phyloP scores from a whole-genome alignment of 345 rosid genomes.

The Acer saccharum region DNA sequence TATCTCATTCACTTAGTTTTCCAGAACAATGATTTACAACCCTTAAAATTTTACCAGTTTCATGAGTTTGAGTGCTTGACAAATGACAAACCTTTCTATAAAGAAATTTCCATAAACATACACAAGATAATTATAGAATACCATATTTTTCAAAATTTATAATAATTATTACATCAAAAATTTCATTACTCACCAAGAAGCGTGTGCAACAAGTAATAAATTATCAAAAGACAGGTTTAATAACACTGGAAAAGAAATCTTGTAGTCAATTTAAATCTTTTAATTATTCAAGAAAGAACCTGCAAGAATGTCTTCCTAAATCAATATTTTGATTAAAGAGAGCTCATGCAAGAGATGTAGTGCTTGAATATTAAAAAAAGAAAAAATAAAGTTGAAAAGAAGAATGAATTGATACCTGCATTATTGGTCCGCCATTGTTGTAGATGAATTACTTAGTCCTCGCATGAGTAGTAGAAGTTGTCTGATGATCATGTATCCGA shows the following conservation, averaged over 20 bases:
- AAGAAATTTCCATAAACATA: background rate
- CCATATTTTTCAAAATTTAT: background rate
- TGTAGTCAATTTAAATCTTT: too few species aligned
- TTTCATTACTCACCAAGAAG: constrained; percentile 38
- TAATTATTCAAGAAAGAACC: too few species aligned
- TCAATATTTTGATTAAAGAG: too few species aligned
- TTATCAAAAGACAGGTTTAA: constrained; percentile 7
- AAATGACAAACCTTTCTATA: background rate
- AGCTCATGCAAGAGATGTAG: too few species aligned
- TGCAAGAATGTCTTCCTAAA: too few species aligned
- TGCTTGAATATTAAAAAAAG: too few species aligned
- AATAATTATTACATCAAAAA: background rate
- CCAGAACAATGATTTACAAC: background rate
- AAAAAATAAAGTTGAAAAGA: too few species aligned
- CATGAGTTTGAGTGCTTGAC: background rate
- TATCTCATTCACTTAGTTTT: background rate
- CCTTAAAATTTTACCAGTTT: background rate
- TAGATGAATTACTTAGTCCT: too few species aligned
- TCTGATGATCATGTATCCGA: too few species aligned
- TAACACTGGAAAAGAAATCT: background rate
- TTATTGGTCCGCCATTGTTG: too few species aligned
- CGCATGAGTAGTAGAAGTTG: too few species aligned
- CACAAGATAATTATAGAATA: background rate
- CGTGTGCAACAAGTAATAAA: constrained; percentile 43
- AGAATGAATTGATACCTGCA: too few species aligned